Evolutionary conservation across 2,329 filamentous ascomycete genomes (phyloP).

Genomic region (Rhytidhysteron rufulum): DNA sequence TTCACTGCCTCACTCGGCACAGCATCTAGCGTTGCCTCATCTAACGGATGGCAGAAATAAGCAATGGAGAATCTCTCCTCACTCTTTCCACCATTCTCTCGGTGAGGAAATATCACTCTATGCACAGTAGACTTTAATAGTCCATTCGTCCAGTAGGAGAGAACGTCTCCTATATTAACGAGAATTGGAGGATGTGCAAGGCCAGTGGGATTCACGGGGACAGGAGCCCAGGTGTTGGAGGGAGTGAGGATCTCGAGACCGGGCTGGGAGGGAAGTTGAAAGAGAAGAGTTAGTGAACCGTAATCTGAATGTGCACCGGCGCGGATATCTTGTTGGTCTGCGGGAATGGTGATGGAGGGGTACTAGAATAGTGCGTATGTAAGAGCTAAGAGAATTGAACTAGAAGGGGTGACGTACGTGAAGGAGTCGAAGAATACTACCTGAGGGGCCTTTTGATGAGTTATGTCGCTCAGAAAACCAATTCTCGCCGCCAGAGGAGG

Average conservation of each 20-base stretch:
- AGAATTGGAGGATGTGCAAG: slow-evolving; percentile 44
- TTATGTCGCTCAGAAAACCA: slow-evolving; percentile 64
- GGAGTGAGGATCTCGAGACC: slow-evolving; percentile 77
- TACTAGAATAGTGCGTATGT: slow-evolving; percentile 19
- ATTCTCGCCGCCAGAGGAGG: slow-evolving; percentile 31
- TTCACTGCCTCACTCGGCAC: slow-evolving; percentile 53
- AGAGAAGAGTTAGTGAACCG: slow-evolving; percentile 65
- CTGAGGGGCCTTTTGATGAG: slow-evolving; percentile 45
- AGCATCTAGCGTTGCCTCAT: slow-evolving; percentile 50
- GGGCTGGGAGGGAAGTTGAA: slow-evolving; percentile 79
- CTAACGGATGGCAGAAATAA: slow-evolving; percentile 61
- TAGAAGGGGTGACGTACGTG: slow-evolving; percentile 26
- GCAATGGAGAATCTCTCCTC: slow-evolving; percentile 55
- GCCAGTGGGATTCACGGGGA: slow-evolving; percentile 54
- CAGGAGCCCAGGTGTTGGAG: slow-evolving; percentile 41
- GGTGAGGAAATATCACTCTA: slow-evolving; percentile 68
- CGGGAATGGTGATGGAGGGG: slow-evolving; percentile 39
- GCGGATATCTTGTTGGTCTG: slow-evolving; percentile 62
- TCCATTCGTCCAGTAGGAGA: slow-evolving; percentile 87
- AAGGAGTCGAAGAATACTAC: slow-evolving; percentile 53
- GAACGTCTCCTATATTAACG: slow-evolving; percentile 66
- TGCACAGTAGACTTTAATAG: slow-evolving; percentile 85
- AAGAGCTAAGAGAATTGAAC: slow-evolving; percentile 17
- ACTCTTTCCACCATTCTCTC: slow-evolving; percentile 28
- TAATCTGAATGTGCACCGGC: slow-evolving; percentile 94